Conservation (phyloP, 73 alveolate genomes). For the Durusdinium trenchii region DNA sequence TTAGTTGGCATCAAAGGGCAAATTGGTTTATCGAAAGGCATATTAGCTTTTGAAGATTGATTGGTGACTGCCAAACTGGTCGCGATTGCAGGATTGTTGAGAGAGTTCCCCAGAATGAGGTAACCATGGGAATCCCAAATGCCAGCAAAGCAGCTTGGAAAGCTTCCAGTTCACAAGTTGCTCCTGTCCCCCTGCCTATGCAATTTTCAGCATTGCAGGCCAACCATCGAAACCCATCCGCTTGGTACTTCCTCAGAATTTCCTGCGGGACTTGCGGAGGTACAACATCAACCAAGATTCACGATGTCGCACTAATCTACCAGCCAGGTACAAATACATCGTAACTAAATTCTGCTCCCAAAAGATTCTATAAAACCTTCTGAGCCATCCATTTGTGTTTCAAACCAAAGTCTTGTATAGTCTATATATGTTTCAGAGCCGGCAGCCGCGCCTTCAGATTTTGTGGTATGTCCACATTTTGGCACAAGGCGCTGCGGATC, state of each 20-base stretch:
- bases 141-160: too few species aligned
- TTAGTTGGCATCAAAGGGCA: too few species aligned
- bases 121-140: too few species aligned
- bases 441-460: not conserved
- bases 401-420: not conserved
- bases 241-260: conserved; percentile 63
- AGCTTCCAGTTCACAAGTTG: too few species aligned
- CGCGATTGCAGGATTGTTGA: too few species aligned
- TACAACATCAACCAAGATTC: too few species aligned
- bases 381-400: not conserved
- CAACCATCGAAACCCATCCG: conserved; percentile 46
- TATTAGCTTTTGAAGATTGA: not conserved
- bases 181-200: conserved; percentile 1
- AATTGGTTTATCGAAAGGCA: too few species aligned
- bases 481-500: conserved; percentile 38
- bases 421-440: not conserved
- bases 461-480: not conserved
- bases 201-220: conserved; percentile 65
- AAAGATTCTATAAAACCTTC: not conserved
- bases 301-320: too few species aligned
- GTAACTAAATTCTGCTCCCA: not conserved
- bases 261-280: not conserved
- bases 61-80: not conserved
- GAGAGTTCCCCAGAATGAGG: too few species aligned
- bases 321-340: not conserved